Conservation (phyloP, 2,329 filamentous ascomycete species). For the Sphaerulina vaccinii region DNA sequence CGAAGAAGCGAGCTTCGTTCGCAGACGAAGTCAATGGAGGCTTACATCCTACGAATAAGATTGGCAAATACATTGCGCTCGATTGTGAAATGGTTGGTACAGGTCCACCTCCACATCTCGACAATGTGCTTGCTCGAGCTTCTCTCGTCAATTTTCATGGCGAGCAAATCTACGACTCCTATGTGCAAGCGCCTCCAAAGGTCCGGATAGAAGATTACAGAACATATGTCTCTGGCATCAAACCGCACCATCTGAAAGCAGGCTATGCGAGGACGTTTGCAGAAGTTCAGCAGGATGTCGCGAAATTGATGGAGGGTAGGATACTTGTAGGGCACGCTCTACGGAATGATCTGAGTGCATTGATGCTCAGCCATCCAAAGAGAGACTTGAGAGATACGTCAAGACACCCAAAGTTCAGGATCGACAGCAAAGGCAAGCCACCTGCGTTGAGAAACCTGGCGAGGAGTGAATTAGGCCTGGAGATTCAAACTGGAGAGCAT, state of each 20-base stretch:
- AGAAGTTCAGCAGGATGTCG: constrained; percentile 72
- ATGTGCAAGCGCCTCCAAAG: constrained; percentile 62
- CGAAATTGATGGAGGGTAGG: constrained; percentile 65
- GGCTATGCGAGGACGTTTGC: constrained; percentile 58
- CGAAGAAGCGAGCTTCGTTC: constrained; percentile 58
- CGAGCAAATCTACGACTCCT: constrained; percentile 89
- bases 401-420: constrained; percentile 70
- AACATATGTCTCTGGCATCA: constrained; percentile 80
- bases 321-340: constrained; percentile 83
- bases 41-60: constrained; percentile 55
- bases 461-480: constrained; percentile 56
- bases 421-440: constrained; percentile 65
- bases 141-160: constrained; percentile 94
- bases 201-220: constrained; percentile 88
- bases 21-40: constrained; percentile 49
- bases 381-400: constrained; percentile 83
- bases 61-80: constrained; percentile 87
- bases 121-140: constrained; percentile 78
- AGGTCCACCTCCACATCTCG: constrained; percentile 63
- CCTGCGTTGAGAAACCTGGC: constrained; percentile 64
- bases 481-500: constrained; percentile 61
- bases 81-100: constrained; percentile 99
- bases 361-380: constrained; percentile 75
- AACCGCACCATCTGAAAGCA: constrained; percentile 66
- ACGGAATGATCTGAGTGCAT: constrained; percentile 70